Base-by-base conservation (phyloP, 768 basidiomycete species). In the Mycena vitilis region DNA sequence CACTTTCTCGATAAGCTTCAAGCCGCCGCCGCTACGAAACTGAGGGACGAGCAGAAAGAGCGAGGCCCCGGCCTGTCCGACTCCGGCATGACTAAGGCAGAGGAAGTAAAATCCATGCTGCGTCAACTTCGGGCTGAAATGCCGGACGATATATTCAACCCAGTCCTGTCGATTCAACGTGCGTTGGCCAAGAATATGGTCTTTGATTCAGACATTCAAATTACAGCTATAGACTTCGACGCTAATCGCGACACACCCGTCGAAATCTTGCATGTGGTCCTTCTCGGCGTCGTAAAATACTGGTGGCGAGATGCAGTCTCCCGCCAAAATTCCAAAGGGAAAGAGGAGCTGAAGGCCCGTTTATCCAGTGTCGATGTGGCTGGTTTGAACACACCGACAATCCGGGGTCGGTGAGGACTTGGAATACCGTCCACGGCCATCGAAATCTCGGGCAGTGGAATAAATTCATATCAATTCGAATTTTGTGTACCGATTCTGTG, bases 191-290 rank as follows among this genome's bases (percentile, higher is more conserved):
- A n/a, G n/a, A n/a, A n/a, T n/a, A n/a, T n/a, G n/a, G n/a, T n/a
- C n/a, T n/a, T n/a, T n/a, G n/a, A n/a, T n/a, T n/a, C n/a, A n/a
- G n/a, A n/a, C n/a, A n/a, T n/a, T n/a, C n/a, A n/a, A n/a, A n/a
- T n/a, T n/a, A n/a, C n/a, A n/a, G n/a, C n/a, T n/a, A 36, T 23
- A 73, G 74, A 73, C n/a, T 67, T 77, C 18, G 72, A 78, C 63
- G 52, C 66, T 7, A 60, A 71, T 40, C 10, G 53, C 7, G 77
- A 78, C 49, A 73, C 75, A 0, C 75, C 76, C 1, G 63, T 72
- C 20, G 75, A 78, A 61, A 63, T 75, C 18, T 70, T 78, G 4
- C 76, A 78, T 13, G 72, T 72, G 1, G 47, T 71, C 20, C 65
- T 76, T 1, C 73, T 10, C n/a, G n/a, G n/a, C n/a, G n/a, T n/a